A percentile compares a stretch with the other conserved stretches of the same genome.
Conservation (phyloP, 352 stramenopile genomes). For the Phytophthora litchii region DNA sequence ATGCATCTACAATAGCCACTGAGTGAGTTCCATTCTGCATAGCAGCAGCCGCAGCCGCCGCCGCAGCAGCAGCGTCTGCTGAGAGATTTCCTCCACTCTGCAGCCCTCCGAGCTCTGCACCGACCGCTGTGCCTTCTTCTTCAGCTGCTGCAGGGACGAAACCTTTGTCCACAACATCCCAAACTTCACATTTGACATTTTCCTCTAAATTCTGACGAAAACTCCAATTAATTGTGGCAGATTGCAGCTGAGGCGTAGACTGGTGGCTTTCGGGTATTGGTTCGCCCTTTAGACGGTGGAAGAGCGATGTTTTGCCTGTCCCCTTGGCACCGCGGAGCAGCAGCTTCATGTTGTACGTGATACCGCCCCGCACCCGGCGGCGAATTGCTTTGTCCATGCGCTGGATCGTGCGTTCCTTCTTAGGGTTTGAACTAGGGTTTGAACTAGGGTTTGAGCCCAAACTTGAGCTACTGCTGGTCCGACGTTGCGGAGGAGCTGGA, state of each 20-base stretch:
- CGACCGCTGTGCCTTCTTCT: neutral
- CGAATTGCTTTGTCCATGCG: constrained; percentile 86
- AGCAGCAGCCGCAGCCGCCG: constrained; percentile 11
- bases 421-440: constrained; percentile 19
- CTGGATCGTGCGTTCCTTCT: constrained; percentile 71
- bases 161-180: constrained; percentile 90
- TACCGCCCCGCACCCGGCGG: constrained; percentile 72
- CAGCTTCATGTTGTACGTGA: constrained; percentile 94
- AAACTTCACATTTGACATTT: constrained; percentile 91
- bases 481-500: constrained; percentile 14
- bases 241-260: constrained; percentile 87
- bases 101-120: constrained; percentile 23
- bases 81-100: constrained; percentile 25
- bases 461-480: constrained; percentile 21
- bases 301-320: constrained; percentile 91
- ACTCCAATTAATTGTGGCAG: constrained; percentile 88
- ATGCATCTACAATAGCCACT: constrained; percentile 80
- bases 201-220: constrained; percentile 73
- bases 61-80: constrained; percentile 29
- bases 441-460: constrained; percentile 16
- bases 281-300: constrained; percentile 82
- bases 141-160: constrained; percentile 38
- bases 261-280: constrained; percentile 71
- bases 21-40: constrained; percentile 52
- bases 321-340: constrained; percentile 81